Conservation (phyloP, 768 basidiomycete species). For the Epithele typhae region DNA sequence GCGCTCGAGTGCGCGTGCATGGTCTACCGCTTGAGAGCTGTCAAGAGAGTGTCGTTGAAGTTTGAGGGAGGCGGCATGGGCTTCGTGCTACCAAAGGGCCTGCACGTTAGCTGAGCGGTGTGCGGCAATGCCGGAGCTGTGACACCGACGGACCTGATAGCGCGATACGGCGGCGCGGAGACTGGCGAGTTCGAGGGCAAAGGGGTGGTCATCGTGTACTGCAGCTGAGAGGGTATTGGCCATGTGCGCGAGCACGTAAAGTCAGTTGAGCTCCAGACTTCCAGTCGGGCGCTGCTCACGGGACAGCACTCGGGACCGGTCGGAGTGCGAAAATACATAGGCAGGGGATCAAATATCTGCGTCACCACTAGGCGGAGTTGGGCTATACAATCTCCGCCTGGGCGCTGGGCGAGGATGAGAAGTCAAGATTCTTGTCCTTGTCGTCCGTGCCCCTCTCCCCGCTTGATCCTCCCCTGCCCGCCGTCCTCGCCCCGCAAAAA, state of each 20-base stretch:
- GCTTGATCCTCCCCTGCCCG: constrained; percentile 1
- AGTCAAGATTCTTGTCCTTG: constrained; percentile 3
- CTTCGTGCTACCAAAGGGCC: constrained; percentile 54
- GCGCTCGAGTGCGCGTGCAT: constrained; percentile 44
- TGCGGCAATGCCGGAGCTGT: background rate
- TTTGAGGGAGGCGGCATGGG: constrained; percentile 58
- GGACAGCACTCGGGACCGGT: no score
- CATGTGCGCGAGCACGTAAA: constrained; percentile 14
- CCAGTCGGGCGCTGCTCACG: no score
- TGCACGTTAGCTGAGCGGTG: constrained; percentile 23
- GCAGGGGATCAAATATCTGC: background rate
- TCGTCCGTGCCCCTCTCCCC: constrained; percentile 8
- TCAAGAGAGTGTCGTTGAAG: constrained; percentile 62
- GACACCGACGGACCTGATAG: constrained; percentile 29
- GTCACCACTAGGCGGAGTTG: background rate
- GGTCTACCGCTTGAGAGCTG: constrained; percentile 43
- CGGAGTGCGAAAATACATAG: background rate
- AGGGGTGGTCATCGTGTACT: constrained; percentile 32
- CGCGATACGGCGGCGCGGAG: constrained; percentile 30
- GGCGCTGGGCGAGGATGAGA: constrained; percentile 1
- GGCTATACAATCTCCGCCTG: constrained; percentile 5
- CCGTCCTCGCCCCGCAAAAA: background rate
- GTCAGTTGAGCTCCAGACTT: no score
- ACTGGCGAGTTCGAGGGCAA: constrained; percentile 32
- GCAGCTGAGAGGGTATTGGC: background rate